Percentiles rank a stretch among this genome's conserved stretches.
Conservation (phyloP, 208 protist genomes). For the Trypanosoma scelopori region DNA sequence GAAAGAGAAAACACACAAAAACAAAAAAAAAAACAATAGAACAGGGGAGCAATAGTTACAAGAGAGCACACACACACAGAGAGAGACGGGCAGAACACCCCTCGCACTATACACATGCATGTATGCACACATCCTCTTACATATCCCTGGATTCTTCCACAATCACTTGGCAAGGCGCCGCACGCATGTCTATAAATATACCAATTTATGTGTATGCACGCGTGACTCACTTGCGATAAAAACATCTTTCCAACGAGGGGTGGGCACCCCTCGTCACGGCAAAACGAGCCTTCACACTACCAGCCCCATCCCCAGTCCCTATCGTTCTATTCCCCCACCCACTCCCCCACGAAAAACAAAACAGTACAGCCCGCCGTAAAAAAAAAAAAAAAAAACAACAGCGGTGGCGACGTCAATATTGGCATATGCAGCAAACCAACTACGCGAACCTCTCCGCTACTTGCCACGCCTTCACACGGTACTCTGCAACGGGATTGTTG, state of each 20-base stretch:
- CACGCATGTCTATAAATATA: too few species aligned
- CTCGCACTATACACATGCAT: not conserved
- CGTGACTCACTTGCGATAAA: not conserved
- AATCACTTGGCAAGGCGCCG: not conserved
- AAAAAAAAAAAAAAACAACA: too few species aligned
- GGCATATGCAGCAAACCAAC: not conserved
- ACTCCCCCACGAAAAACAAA: too few species aligned
- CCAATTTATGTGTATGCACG: too few species aligned
- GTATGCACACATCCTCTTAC: not conserved
- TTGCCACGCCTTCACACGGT: slow-evolving; percentile 88
- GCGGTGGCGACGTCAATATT: slow-evolving; percentile 6
- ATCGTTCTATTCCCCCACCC: not conserved
- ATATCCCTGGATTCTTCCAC: not conserved
- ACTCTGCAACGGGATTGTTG: slow-evolving; percentile 81
- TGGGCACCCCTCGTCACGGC: too few species aligned
- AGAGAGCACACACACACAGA: too few species aligned
- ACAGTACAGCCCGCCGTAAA: not conserved
- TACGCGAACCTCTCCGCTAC: slow-evolving; percentile 83
- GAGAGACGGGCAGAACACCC: too few species aligned
- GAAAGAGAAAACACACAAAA: too few species aligned
- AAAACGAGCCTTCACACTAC: not conserved
- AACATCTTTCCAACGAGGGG: not conserved
- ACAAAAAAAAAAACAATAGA: slow-evolving; percentile 22
- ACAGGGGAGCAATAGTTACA: slow-evolving; percentile 11
- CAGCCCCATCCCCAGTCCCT: not conserved